A percentile compares a stretch with the other conserved stretches of the same genome.
These are phyloP conservation scores for Aspergillus sp. DNA, from an alignment of 2,329 filamentous ascomycete genomes.

Conservation along the genomic window DNA sequence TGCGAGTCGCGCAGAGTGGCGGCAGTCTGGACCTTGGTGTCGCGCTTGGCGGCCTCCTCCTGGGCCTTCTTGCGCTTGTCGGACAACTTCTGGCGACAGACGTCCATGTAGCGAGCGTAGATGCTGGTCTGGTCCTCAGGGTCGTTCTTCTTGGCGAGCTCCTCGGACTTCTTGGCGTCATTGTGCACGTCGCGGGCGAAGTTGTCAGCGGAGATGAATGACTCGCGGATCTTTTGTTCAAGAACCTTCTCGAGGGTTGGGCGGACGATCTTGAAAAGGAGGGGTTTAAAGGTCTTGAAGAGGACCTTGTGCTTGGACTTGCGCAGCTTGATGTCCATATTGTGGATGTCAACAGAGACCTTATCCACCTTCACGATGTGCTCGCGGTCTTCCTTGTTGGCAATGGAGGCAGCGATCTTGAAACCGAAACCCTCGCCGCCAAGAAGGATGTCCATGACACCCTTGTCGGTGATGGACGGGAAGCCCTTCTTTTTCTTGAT, in stretches of 20 bases:
- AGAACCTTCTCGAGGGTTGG: constrained; percentile 80
- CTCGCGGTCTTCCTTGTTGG: constrained; percentile 65
- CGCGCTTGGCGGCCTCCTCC: constrained; percentile 48
- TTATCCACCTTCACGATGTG: constrained; percentile 95
- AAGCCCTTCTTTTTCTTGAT: constrained; percentile 93
- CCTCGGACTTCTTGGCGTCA: constrained; percentile 68
- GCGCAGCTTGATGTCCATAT: constrained; percentile 82
- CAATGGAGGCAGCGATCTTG: constrained; percentile 79
- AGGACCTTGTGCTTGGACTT: constrained; percentile 92
- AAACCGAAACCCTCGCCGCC: constrained; percentile 85
- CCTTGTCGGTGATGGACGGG: constrained; percentile 77
- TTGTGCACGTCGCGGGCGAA: constrained; percentile 70
- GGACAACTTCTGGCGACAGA: constrained; percentile 65
- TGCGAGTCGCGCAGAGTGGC: constrained; percentile 83
- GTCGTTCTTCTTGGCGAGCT: constrained; percentile 56
- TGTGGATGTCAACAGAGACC: constrained; percentile 72
- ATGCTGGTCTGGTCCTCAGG: constrained; percentile 72
- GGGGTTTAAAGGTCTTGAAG: constrained; percentile 77
- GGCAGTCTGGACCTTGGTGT: constrained; percentile 75
- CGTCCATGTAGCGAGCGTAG: constrained; percentile 75
- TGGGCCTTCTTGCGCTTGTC: constrained; percentile 65
- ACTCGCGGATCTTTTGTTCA: constrained; percentile 82
- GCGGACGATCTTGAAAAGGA: constrained; percentile 75
- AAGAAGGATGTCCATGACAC: constrained; percentile 81
- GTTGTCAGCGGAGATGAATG: constrained; percentile 67